A percentile compares a stretch with the other conserved stretches of the same genome.
Evolutionary conservation across 305 asterid genomes (phyloP).

Genomic region (Solanum hybrid): DNA sequence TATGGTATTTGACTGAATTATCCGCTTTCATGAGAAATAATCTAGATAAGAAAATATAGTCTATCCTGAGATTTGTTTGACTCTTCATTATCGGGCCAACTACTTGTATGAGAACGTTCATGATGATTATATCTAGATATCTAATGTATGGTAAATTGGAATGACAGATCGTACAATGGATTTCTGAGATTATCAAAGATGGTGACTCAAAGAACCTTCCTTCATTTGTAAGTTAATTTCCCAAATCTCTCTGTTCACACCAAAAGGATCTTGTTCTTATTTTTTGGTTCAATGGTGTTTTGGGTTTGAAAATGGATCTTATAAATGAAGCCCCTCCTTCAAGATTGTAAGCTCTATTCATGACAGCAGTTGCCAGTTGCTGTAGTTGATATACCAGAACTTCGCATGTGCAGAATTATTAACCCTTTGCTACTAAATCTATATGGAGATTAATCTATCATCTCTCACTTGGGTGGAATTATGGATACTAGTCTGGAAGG

Average conservation of each 20-base stretch:
- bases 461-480: not conserved
- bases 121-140: not conserved
- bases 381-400: not conserved
- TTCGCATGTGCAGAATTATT: not conserved
- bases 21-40: not conserved
- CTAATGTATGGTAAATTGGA: constrained; percentile 6
- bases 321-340: not conserved
- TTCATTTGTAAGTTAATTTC: constrained; percentile 61
- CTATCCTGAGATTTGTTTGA: not conserved
- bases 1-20: not conserved
- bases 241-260: not conserved
- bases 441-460: not conserved
- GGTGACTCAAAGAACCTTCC: constrained; percentile 90
- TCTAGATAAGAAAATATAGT: not conserved
- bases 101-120: not conserved
- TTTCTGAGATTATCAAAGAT: constrained; percentile 68
- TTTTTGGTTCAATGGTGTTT: not conserved
- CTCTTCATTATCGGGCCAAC: not conserved
- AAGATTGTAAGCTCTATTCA: not conserved
- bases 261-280: not conserved
- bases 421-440: not conserved
- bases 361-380: not conserved
- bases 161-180: constrained; percentile 74
- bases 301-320: not conserved
- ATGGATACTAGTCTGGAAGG: not conserved